A percentile compares a stretch with the other conserved stretches of the same genome.
Evolutionary conservation across 352 stramenopile species (phyloP).

Genomic region (Pythium aquatile): DNA sequence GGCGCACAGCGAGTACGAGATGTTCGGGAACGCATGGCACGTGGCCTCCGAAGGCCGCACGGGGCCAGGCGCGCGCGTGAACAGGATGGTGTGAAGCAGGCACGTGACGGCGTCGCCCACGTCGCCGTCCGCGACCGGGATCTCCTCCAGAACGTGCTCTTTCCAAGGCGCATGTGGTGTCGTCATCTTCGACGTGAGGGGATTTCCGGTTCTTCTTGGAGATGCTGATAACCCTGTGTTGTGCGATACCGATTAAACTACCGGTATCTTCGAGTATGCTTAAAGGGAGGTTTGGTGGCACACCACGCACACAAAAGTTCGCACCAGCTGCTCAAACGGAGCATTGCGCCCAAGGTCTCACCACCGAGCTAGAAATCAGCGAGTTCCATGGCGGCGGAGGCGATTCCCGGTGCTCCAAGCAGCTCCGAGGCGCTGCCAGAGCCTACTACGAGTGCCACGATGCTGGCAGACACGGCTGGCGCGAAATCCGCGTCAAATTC

Average conservation of each 20-base stretch:
- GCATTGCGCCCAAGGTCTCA: background rate
- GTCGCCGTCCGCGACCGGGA: constrained; percentile 53
- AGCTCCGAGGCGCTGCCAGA: background rate
- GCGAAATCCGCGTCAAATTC: constrained; percentile 15
- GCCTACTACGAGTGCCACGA: background rate
- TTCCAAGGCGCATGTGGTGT: constrained; percentile 32
- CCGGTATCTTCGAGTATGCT: background rate
- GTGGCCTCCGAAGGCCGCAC: constrained; percentile 73
- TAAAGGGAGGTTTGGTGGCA: background rate
- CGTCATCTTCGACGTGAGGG: background rate
- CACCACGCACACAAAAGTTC: constrained; percentile 28
- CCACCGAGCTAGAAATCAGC: background rate
- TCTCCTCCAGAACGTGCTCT: constrained; percentile 65
- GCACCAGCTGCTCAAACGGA: constrained; percentile 12
- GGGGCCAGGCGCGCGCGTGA: constrained; percentile 68
- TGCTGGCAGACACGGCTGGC: background rate
- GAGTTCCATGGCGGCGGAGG: constrained; percentile 9
- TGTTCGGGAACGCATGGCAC: constrained; percentile 68
- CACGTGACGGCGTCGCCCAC: constrained; percentile 64
- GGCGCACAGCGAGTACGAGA: constrained; percentile 77
- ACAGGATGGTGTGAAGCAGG: constrained; percentile 79
- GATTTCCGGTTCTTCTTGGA: background rate
- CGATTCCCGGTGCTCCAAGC: constrained; percentile 1
- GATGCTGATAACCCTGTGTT: background rate
- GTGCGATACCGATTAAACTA: background rate